Conservation (phyloP, 2,329 filamentous ascomycete species). For the Phyllosticta ampelicida region DNA sequence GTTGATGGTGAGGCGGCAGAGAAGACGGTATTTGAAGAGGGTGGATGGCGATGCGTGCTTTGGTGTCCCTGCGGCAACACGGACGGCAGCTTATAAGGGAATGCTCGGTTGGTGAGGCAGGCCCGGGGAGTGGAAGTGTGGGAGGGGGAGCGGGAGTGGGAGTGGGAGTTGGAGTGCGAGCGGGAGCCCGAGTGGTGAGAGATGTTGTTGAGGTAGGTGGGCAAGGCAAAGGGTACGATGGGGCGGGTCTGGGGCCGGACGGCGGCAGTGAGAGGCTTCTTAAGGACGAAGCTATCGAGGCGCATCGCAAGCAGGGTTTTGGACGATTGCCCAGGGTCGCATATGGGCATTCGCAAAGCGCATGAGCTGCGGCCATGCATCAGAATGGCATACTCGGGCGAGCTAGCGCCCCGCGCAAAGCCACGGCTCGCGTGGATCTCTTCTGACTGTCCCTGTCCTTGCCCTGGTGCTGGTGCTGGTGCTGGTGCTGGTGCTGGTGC, state of each 20-base stretch:
- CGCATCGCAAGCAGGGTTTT: conserved; percentile 11
- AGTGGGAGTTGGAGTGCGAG: neutral
- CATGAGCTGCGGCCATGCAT: neutral
- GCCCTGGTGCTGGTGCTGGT: too few species aligned
- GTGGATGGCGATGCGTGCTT: neutral
- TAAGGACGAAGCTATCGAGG: conserved; percentile 7
- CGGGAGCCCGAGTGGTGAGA: too few species aligned
- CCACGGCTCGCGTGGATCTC: conserved; percentile 11
- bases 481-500: too few species aligned
- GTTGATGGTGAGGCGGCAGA: neutral
- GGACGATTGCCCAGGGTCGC: conserved; percentile 10
- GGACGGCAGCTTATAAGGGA: neutral
- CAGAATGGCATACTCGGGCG: conserved; percentile 11
- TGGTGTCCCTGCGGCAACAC: conserved; percentile 5
- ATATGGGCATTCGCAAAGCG: conserved; percentile 12
- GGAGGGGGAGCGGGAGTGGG: neutral
- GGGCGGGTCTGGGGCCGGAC: neutral
- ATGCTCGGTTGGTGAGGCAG: neutral
- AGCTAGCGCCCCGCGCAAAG: conserved; percentile 10
- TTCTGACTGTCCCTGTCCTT: neutral
- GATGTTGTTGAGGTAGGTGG: neutral
- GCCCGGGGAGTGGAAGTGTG: neutral
- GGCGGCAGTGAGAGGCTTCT: conserved; percentile 7
- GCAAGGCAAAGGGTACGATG: neutral
- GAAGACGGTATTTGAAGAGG: neutral